Evolutionary conservation across 2,329 filamentous ascomycete species (phyloP).

Genomic region (Malbranchea cinnamomea): DNA sequence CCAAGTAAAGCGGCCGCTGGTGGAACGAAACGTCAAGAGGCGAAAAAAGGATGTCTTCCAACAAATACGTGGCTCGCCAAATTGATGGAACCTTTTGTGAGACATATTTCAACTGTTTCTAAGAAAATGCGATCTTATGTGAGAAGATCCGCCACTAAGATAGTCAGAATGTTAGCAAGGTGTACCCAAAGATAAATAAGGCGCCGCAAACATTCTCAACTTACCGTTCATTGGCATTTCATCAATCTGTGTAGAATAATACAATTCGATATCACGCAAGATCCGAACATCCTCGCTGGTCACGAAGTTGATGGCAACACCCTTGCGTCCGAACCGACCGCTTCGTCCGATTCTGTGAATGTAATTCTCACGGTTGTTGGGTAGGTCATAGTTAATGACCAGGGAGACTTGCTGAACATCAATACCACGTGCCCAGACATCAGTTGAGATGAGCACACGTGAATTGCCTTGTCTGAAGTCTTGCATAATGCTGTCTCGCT

Average conservation of each 20-base stretch:
- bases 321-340: constrained; percentile 91
- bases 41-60: no score
- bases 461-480: constrained; percentile 96
- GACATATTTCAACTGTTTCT: background rate
- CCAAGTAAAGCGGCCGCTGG: no score
- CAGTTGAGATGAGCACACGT: constrained; percentile 89
- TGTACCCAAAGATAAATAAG: background rate
- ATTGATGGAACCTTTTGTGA: no score
- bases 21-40: no score
- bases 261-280: constrained; percentile 89
- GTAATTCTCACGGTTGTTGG: constrained; percentile 98
- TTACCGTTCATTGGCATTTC: constrained; percentile 97
- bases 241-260: constrained; percentile 93
- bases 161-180: constrained; percentile 4
- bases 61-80: no score
- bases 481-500: constrained; percentile 97
- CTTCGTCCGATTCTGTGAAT: constrained; percentile 96
- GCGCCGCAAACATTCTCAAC: constrained; percentile 12
- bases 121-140: constrained; percentile 6
- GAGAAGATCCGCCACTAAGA: constrained; percentile 14
- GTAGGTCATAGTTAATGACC: constrained; percentile 98
- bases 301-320: constrained; percentile 99
- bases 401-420: constrained; percentile 96
- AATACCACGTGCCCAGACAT: constrained; percentile 96
- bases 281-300: constrained; percentile 97